A percentile compares a stretch with the other conserved stretches of the same genome.
Evolutionary conservation across 495 filamentous ascomycete genomes (phyloP).

Genomic region (Aspergillus cavernicola): DNA sequence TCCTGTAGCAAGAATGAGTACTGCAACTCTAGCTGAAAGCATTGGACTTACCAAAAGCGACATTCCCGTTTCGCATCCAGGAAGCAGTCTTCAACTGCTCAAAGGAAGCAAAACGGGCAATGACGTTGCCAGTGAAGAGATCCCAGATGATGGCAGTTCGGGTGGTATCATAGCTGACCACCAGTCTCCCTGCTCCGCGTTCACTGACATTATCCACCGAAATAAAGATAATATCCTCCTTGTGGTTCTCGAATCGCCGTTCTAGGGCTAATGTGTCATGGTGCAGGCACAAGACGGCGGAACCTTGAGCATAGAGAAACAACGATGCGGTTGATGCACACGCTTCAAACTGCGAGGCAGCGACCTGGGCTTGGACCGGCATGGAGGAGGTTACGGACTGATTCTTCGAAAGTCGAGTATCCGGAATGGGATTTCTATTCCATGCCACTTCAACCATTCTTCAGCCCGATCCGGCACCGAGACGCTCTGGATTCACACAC

Average conservation of each 20-base stretch:
- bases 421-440: constrained; percentile 27
- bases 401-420: constrained; percentile 25
- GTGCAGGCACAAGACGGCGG: constrained; percentile 72
- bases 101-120: constrained; percentile 86
- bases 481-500: neutral
- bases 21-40: too few species aligned
- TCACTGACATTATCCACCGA: constrained; percentile 93
- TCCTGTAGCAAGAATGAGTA: too few species aligned
- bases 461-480: neutral
- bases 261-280: constrained; percentile 92
- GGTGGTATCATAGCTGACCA: constrained; percentile 89
- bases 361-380: constrained; percentile 29
- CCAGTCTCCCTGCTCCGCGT: constrained; percentile 74
- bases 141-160: constrained; percentile 97
- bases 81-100: constrained; percentile 78
- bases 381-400: constrained; percentile 43
- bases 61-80: constrained; percentile 98
- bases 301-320: constrained; percentile 81
- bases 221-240: constrained; percentile 74
- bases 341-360: constrained; percentile 66
- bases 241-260: constrained; percentile 76
- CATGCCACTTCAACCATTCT: constrained; percentile 33
- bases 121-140: constrained; percentile 83
- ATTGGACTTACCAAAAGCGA: constrained; percentile 83
- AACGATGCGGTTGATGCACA: constrained; percentile 83